Evolutionary conservation across 495 filamentous ascomycete species (phyloP).

Genomic region (Aspergillus nidulans): DNA sequence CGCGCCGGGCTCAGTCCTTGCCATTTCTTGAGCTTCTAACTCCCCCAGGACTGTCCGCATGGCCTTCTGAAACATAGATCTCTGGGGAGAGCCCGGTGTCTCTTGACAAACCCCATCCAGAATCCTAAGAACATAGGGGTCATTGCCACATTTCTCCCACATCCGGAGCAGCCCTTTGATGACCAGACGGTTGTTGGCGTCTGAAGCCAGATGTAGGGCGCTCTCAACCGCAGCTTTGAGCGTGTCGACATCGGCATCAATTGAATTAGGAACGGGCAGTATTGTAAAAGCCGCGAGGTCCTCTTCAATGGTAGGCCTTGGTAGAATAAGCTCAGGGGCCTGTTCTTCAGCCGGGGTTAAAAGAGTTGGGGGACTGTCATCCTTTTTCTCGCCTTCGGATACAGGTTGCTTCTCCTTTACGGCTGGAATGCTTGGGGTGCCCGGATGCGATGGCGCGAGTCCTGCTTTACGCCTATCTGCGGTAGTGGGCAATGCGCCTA

Average conservation of each 20-base stretch:
- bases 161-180: constrained; percentile 25
- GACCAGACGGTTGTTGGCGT: constrained; percentile 24
- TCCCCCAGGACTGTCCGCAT: constrained; percentile 24
- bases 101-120: constrained; percentile 23
- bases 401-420: constrained; percentile 15
- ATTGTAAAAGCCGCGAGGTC: constrained; percentile 17
- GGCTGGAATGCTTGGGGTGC: constrained; percentile 16
- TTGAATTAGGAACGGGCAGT: constrained; percentile 20
- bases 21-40: constrained; percentile 12
- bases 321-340: background rate
- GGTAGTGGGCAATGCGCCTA: constrained; percentile 24
- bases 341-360: constrained; percentile 16
- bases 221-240: constrained; percentile 21
- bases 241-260: constrained; percentile 24
- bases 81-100: constrained; percentile 21
- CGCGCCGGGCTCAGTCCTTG: background rate
- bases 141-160: constrained; percentile 24
- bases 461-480: constrained; percentile 30
- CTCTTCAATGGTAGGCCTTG: constrained; percentile 7
- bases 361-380: constrained; percentile 13
- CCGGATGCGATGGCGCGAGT: constrained; percentile 18
- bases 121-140: constrained; percentile 24
- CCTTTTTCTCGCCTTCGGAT: constrained; percentile 15
- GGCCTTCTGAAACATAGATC: constrained; percentile 22
- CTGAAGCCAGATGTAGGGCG: constrained; percentile 19